phyloP scores from a whole-genome alignment of 2,329 filamentous ascomycete genomes.

The Thermoascus crustaceus region DNA sequence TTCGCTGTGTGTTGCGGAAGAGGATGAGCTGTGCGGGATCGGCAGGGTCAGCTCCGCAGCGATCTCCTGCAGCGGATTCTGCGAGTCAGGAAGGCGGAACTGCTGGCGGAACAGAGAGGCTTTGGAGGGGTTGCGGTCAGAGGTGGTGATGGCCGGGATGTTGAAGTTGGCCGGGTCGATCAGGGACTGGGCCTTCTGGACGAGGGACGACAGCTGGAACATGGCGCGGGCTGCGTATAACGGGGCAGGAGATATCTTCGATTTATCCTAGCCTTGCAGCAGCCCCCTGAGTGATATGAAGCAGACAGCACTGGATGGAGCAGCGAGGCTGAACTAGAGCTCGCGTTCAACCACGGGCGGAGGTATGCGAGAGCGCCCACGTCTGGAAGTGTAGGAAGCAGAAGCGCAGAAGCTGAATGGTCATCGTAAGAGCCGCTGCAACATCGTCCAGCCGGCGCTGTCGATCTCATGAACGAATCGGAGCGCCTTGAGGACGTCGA shows the following conservation, averaged over 20 bases:
- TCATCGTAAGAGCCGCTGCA: conserved; percentile 22
- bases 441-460: conserved; percentile 12
- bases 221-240: conserved; percentile 30
- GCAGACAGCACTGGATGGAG: conserved; percentile 16
- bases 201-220: conserved; percentile 68
- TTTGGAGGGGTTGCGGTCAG: conserved; percentile 80
- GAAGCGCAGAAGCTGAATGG: conserved; percentile 7
- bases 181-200: conserved; percentile 91
- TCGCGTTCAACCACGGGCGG: conserved; percentile 10
- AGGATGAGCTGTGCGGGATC: conserved; percentile 50
- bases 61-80: conserved; percentile 93
- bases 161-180: conserved; percentile 82
- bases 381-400: conserved; percentile 8
- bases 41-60: conserved; percentile 88
- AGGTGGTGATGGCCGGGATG: conserved; percentile 61
- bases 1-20: conserved; percentile 52
- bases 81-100: conserved; percentile 86
- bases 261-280: too few species aligned
- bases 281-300: conserved; percentile 6
- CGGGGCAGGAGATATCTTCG: not conserved
- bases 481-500: too few species aligned
- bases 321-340: conserved; percentile 13
- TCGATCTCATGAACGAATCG: too few species aligned
- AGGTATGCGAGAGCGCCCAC: conserved; percentile 16
- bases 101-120: conserved; percentile 88